Evolutionary conservation across 495 filamentous ascomycete genomes (phyloP), one percentile per base, ranked within the genome.

Genomic region (Aspergillus bridgeri): DNA sequence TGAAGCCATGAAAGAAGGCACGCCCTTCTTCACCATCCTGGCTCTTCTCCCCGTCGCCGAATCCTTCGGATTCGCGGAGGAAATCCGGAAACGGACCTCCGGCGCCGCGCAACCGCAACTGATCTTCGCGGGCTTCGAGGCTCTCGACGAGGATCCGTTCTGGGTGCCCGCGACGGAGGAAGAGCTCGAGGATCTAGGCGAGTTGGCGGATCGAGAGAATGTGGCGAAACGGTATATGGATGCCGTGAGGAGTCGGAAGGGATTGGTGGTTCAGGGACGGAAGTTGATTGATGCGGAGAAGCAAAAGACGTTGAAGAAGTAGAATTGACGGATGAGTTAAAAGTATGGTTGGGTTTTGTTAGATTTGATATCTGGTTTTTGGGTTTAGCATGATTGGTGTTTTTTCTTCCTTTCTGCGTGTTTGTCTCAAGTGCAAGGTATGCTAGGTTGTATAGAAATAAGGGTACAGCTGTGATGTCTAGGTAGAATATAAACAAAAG

Each of bases 241-340:
- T 74, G 76, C 80, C 8, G 94, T 98, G 20, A 77, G 94, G 60
- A 76, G 69, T 56, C 75, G 91, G 57, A 98, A 98, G 83, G 94
- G 94, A 0, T 62, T 98, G 76, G 75, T 92, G 65, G 86, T 98
- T 15, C 82, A 85, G 76, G 89, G 89, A 13, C 78, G 83, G 63
- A 89, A 87, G 79, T 77, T 90, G 69, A 89, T 96, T 63, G 87
- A 91, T 83, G 94, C 92, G 21, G 91, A 96, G 84, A 98, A 98
- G 84, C 94, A 98, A 81, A 98, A 96, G 88, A 98, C 91, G 22
- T 69, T 98, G 74, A 98, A 98, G 86, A 83, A 90, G 78, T 98
- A 82, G 60, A 33, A 18, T 5, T 6, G 25, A 4, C 3, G 25
- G 7, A 27, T 27, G 7, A 27, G 25, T 3, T 33, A 33, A 33